These are phyloP conservation scores for Neurospora sp. DNA, from an alignment of 495 filamentous ascomycete genomes.

Conservation along the genomic window DNA sequence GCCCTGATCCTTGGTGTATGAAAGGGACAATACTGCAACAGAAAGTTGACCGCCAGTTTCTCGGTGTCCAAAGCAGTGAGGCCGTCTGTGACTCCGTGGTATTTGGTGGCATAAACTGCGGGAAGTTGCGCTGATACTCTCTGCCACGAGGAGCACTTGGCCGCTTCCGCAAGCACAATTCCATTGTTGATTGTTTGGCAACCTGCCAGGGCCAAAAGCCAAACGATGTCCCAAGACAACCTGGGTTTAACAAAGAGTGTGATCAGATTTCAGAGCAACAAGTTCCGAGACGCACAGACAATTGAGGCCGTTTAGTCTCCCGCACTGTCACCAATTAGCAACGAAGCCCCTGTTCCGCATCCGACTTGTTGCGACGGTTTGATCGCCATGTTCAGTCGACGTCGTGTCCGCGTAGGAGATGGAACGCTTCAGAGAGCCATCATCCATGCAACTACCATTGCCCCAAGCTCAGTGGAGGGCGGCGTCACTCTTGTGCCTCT, in stretches of 20 bases:
- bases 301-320: not conserved
- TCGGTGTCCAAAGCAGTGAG: not conserved
- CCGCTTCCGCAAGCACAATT: slow-evolving; percentile 6
- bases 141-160: not conserved
- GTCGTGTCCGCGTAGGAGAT: slow-evolving; percentile 9
- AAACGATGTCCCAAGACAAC: slow-evolving; percentile 13
- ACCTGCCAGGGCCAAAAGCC: slow-evolving; percentile 7
- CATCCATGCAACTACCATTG: slow-evolving; percentile 17
- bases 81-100: not conserved
- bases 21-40: slow-evolving; percentile 11
- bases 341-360: slow-evolving; percentile 9
- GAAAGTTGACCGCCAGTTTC: slow-evolving; percentile 26
- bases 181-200: slow-evolving; percentile 19
- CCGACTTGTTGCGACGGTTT: slow-evolving; percentile 12
- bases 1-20: slow-evolving; percentile 21
- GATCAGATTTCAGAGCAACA: slow-evolving; percentile 13
- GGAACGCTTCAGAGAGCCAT: slow-evolving; percentile 12
- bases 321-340: not conserved
- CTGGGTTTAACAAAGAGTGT: slow-evolving; percentile 15
- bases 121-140: not conserved
- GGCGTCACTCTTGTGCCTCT: not conserved
- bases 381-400: slow-evolving; percentile 16
- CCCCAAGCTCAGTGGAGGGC: slow-evolving; percentile 1
- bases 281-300: slow-evolving; percentile 23
- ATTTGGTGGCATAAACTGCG: not conserved